These are phyloP conservation scores for Phytophthora crassamura DNA, from an alignment of 352 stramenopile genomes.

Conservation along the genomic window DNA sequence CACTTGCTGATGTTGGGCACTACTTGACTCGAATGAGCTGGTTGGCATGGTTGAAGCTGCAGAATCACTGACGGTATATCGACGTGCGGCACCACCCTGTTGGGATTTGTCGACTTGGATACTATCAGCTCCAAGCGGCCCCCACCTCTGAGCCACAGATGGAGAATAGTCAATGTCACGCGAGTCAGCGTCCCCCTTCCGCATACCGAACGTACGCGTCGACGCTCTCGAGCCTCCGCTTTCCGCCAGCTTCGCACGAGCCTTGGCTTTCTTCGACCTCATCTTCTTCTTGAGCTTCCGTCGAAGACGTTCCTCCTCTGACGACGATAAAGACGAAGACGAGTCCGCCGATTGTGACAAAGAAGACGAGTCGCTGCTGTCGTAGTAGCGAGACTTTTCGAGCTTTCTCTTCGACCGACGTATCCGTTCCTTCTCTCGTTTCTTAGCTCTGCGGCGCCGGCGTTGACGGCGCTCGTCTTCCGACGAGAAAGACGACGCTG, in stretches of 20 bases:
- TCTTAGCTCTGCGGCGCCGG: conserved; percentile 20
- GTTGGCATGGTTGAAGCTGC: neutral
- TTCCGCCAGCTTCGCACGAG: conserved; percentile 11
- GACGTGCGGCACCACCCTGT: neutral
- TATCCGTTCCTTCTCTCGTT: conserved; percentile 19
- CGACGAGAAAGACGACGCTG: conserved; percentile 5
- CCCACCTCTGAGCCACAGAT: conserved; percentile 14
- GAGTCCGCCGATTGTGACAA: neutral
- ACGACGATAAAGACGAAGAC: conserved; percentile 5
- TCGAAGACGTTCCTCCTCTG: conserved; percentile 24
- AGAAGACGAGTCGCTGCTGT: conserved; percentile 32
- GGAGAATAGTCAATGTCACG: conserved; percentile 21
- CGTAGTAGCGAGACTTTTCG: conserved; percentile 22
- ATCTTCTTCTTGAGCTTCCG: conserved; percentile 31
- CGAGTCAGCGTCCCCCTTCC: conserved; percentile 20
- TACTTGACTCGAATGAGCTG: neutral
- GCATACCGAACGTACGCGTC: conserved; percentile 17
- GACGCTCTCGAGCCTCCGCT: conserved; percentile 18
- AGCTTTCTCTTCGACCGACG: conserved; percentile 16
- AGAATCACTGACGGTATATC: neutral
- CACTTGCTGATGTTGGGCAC: neutral
- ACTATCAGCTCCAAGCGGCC: neutral
- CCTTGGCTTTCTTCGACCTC: conserved; percentile 24
- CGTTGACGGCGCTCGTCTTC: conserved; percentile 25
- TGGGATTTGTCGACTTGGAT: neutral